These are phyloP conservation scores for Tylopilus felleus DNA, from an alignment of 768 basidiomycete genomes.

Conservation along the genomic window DNA sequence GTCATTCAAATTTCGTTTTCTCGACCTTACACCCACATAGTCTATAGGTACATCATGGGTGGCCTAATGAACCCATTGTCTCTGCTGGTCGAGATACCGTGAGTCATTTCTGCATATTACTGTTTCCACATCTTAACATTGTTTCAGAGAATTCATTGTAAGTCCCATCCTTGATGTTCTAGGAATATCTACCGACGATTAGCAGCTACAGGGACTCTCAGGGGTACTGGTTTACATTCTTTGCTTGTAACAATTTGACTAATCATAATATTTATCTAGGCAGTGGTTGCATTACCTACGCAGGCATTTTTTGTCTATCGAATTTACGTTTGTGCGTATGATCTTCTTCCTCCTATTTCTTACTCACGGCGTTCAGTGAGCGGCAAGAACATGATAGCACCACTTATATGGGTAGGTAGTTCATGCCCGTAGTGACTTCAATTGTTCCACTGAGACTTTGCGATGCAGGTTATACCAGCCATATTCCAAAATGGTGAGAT, in stretches of 20 bases:
- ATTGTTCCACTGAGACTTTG: not conserved
- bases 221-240: not conserved
- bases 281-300: not conserved
- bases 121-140: not conserved
- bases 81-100: not conserved
- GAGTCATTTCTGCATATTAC: not conserved
- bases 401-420: constrained; percentile 10
- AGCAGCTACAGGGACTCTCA: constrained; percentile 4
- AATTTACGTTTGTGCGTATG: constrained; percentile 1
- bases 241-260: not conserved
- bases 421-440: not conserved
- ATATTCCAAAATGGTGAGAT: constrained; percentile 9
- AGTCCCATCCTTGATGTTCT: not conserved
- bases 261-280: constrained; percentile 1
- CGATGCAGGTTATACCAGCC: not conserved
- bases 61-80: not conserved
- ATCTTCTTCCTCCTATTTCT: not conserved
- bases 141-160: constrained; percentile 11
- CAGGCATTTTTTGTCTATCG: constrained; percentile 11
- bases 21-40: not conserved
- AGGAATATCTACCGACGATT: not conserved
- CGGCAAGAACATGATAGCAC: not conserved
- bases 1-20: not conserved
- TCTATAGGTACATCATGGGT: constrained; percentile 3
- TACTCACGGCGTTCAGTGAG: constrained; percentile 2